Evolutionary conservation across 345 rosid genomes (phyloP).

Genomic region (Moringa oleifera): DNA sequence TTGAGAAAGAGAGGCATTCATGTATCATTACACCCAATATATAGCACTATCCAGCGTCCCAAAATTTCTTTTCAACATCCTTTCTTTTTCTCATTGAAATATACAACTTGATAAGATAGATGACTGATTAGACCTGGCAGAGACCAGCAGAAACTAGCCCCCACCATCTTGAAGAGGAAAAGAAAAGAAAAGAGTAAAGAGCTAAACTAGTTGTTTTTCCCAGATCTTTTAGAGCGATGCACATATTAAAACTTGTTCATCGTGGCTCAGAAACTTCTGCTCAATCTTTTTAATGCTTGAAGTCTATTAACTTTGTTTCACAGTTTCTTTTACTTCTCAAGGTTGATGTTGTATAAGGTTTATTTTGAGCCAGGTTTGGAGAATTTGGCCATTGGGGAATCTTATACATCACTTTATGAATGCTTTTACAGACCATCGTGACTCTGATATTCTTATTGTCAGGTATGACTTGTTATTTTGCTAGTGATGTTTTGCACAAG

Average conservation of each 20-base stretch:
- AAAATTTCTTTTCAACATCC: no score
- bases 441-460: slow-evolving; percentile 87
- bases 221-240: not conserved
- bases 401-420: slow-evolving; percentile 78
- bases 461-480: slow-evolving; percentile 38
- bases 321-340: not conserved
- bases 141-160: no score
- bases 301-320: not conserved
- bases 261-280: not conserved
- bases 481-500: slow-evolving; percentile 2
- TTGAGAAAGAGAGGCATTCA: no score
- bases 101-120: not conserved
- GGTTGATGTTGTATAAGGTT: slow-evolving; percentile 11
- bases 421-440: slow-evolving; percentile 97
- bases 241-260: no score
- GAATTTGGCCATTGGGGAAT: slow-evolving; percentile 77
- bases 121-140: not conserved
- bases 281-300: not conserved
- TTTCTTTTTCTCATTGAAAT: no score
- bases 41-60: no score
- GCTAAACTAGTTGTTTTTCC: not conserved
- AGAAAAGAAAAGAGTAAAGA: not conserved
- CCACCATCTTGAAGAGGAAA: not conserved
- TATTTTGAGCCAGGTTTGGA: slow-evolving; percentile 64
- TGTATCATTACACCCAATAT: no score